Percentiles rank a stretch among this genome's conserved stretches.
phyloP scores from a whole-genome alignment of 352 stramenopile species.

The Pythium aphanidermatum region DNA sequence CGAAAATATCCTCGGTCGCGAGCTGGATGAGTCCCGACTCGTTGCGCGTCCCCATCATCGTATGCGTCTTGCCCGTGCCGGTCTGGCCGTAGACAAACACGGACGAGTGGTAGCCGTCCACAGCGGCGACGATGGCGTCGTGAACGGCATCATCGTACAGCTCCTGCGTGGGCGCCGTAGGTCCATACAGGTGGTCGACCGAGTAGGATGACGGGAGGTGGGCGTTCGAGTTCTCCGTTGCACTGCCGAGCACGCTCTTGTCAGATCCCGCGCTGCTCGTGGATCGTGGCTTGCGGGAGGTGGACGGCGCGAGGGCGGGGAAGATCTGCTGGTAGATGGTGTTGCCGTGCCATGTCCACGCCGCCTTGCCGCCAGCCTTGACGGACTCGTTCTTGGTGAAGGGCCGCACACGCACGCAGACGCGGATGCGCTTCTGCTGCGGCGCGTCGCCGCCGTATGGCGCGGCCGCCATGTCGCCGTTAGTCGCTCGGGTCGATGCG shows the following conservation, averaged over 20 bases:
- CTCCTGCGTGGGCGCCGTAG: constrained; percentile 49
- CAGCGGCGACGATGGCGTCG: constrained; percentile 61
- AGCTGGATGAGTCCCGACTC: constrained; percentile 82
- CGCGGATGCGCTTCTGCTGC: constrained; percentile 71
- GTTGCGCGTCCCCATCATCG: constrained; percentile 48
- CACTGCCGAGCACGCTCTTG: constrained; percentile 26
- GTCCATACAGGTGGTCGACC: constrained; percentile 86
- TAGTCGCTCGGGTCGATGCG: background rate
- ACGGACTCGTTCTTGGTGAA: constrained; percentile 73
- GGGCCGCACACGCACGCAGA: constrained; percentile 65
- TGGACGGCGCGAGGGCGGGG: constrained; percentile 46
- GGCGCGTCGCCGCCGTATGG: constrained; percentile 5
- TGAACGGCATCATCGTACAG: constrained; percentile 85
- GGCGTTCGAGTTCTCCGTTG: constrained; percentile 10
- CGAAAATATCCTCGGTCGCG: constrained; percentile 86
- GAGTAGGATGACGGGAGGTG: constrained; percentile 68
- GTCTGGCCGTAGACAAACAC: constrained; percentile 93
- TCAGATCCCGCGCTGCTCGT: no score
- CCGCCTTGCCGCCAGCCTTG: constrained; percentile 61
- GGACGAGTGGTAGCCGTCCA: constrained; percentile 79
- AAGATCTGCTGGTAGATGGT: constrained; percentile 88
- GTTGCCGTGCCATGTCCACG: constrained; percentile 84
- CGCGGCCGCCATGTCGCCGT: no score
- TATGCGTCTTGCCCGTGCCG: constrained; percentile 81
- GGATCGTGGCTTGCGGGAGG: constrained; percentile 5